Percentiles rank a stretch among this genome's conserved stretches.
Evolutionary conservation across 1,139 yeast genomes (phyloP).

Genomic region (Geotrichum klebahnii): DNA sequence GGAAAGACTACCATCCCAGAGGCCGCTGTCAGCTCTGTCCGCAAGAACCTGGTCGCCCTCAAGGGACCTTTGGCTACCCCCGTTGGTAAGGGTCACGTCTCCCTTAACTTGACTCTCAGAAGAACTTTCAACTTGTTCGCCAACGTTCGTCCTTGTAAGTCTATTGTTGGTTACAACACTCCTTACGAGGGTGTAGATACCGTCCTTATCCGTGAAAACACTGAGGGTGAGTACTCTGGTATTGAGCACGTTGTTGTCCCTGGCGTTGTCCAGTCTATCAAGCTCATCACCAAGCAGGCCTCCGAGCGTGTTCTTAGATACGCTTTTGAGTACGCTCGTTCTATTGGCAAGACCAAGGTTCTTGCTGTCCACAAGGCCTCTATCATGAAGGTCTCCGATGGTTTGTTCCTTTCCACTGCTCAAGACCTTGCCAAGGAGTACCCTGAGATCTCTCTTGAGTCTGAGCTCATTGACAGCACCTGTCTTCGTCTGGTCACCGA

Average conservation of each 20-base stretch:
- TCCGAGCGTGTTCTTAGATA: slow-evolving; percentile 96
- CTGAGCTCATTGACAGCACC: slow-evolving; percentile 97
- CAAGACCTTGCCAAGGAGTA: slow-evolving; percentile 86
- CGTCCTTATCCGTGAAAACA: slow-evolving; percentile 93
- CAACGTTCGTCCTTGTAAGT: slow-evolving; percentile 85
- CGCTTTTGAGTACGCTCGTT: slow-evolving; percentile 91
- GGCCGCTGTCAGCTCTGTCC: slow-evolving; percentile 85
- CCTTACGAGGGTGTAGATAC: slow-evolving; percentile 85
- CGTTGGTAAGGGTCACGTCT: slow-evolving; percentile 67
- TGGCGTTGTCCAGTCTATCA: slow-evolving; percentile 95
- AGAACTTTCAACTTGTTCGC: slow-evolving; percentile 95
- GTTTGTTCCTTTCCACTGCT: slow-evolving; percentile 92
- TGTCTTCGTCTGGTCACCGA: slow-evolving; percentile 99
- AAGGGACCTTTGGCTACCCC: slow-evolving; percentile 96
- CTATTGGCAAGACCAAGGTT: slow-evolving; percentile 86
- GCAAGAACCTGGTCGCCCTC: slow-evolving; percentile 94
- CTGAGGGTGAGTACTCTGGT: slow-evolving; percentile 98
- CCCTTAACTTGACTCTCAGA: slow-evolving; percentile 93
- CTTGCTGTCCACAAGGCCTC: slow-evolving; percentile 98
- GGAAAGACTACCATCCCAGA: slow-evolving; percentile 81
- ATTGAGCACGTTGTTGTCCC: slow-evolving; percentile 96
- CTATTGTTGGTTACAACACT: slow-evolving; percentile 90
- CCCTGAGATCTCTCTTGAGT: slow-evolving; percentile 77
- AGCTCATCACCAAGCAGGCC: slow-evolving; percentile 90
- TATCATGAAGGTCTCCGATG: slow-evolving; percentile 98